Conservation (phyloP, 2,329 filamentous ascomycete species). For the Colletotrichum cereale region DNA sequence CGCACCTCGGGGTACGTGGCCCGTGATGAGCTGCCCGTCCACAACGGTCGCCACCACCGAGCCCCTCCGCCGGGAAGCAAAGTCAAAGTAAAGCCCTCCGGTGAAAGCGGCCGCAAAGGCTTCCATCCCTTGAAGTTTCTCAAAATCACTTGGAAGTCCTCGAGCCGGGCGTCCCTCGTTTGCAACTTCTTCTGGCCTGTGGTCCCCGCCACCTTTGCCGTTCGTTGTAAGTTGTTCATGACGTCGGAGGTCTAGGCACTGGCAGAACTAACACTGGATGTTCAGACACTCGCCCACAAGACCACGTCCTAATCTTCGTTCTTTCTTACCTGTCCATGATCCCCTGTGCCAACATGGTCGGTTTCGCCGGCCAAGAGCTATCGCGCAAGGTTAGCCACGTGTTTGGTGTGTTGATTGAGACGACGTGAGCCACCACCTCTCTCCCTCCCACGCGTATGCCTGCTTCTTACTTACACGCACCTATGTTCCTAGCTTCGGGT, state of each 20-base stretch:
- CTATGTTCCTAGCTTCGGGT: constrained; percentile 65
- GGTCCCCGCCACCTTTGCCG: constrained; percentile 78
- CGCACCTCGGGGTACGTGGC: constrained; percentile 10
- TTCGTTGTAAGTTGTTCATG: constrained; percentile 55
- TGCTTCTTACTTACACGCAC: not conserved
- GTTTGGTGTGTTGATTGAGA: constrained; percentile 72
- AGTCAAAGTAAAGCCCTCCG: constrained; percentile 62
- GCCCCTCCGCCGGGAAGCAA: constrained; percentile 38
- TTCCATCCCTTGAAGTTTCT: constrained; percentile 75
- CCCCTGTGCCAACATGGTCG: constrained; percentile 80
- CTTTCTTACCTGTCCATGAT: constrained; percentile 84
- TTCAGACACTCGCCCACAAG: constrained; percentile 49
- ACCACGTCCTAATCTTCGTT: constrained; percentile 74
- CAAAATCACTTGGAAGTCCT: constrained; percentile 72
- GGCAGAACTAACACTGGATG: not conserved
- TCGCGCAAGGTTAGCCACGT: constrained; percentile 83
- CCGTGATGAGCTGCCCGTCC: constrained; percentile 24
- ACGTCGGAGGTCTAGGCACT: not conserved
- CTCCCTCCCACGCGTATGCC: constrained; percentile 41
- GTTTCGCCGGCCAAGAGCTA: constrained; percentile 73
- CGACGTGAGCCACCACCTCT: constrained; percentile 56
- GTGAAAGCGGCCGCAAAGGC: constrained; percentile 71
- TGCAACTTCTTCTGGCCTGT: constrained; percentile 83
- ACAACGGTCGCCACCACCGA: constrained; percentile 19
- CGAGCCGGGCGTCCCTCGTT: constrained; percentile 70